Conservation (phyloP, 192 early-diverging fungal species). For the Mortierella claussenii region DNA sequence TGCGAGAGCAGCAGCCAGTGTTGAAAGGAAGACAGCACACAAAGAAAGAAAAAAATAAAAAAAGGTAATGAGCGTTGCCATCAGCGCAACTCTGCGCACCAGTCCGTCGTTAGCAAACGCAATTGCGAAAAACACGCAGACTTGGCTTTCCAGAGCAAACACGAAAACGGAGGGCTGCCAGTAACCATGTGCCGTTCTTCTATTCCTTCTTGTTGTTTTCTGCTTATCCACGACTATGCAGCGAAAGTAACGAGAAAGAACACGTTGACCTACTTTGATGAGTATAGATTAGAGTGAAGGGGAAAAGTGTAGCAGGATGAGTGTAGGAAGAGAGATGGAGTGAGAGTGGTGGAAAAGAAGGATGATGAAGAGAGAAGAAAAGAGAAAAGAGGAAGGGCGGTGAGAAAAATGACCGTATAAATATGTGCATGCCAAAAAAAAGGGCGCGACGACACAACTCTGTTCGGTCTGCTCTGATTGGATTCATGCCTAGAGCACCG, state of each 20-base stretch:
- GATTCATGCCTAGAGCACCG: not conserved
- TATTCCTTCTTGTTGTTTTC: not conserved
- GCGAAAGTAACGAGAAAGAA: not conserved
- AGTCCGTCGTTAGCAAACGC: not conserved
- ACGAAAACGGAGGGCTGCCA: too few relatives aligned
- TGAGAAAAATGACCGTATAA: not conserved
- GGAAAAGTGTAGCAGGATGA: not conserved
- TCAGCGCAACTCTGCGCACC: not conserved
- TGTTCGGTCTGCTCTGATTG: not conserved
- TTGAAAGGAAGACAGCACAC: too few relatives aligned
- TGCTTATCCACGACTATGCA: too few relatives aligned
- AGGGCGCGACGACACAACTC: conserved; percentile 2
- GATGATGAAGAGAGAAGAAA: not conserved
- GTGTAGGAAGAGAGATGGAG: not conserved
- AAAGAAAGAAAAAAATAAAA: too few relatives aligned
- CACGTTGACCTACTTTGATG: conserved; percentile 16
- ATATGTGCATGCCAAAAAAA: conserved; percentile 1
- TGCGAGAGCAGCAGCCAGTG: not conserved
- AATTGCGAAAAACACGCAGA: not conserved
- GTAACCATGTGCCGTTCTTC: not conserved
- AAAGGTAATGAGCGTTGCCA: too few relatives aligned
- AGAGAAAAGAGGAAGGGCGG: not conserved
- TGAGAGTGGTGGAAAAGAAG: not conserved
- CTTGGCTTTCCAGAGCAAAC: not conserved
- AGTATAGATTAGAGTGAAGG: conserved; percentile 8